Percentiles rank a stretch among this genome's conserved stretches.
These are phyloP conservation scores for Grosmannia penicillata DNA, from an alignment of 2,329 filamentous ascomycete species.

Conservation along the genomic window DNA sequence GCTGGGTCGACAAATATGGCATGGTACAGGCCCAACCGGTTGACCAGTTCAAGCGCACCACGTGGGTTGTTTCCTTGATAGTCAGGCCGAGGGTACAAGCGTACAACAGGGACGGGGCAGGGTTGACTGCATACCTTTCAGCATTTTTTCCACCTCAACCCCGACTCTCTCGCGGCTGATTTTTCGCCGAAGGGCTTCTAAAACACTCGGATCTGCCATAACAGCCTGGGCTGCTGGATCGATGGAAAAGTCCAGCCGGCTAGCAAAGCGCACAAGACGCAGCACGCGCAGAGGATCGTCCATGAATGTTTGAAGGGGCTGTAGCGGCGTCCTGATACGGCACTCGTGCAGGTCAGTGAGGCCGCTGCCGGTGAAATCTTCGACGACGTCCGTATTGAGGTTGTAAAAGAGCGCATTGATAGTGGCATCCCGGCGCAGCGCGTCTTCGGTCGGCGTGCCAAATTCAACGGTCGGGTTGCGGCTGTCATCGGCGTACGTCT, in stretches of 20 bases:
- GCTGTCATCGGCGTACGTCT: slow-evolving; percentile 79
- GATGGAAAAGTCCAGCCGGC: slow-evolving; percentile 66
- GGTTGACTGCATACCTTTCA: slow-evolving; percentile 57
- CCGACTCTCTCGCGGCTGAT: slow-evolving; percentile 87
- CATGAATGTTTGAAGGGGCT: slow-evolving; percentile 82
- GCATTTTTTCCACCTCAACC: slow-evolving; percentile 80
- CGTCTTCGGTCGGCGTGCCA: slow-evolving; percentile 82
- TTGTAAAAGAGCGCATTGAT: slow-evolving; percentile 97
- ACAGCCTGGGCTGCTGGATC: slow-evolving; percentile 50
- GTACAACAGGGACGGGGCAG: too few species aligned
- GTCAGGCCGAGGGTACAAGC: too few species aligned
- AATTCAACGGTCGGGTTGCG: slow-evolving; percentile 89
- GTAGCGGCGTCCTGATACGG: slow-evolving; percentile 72
- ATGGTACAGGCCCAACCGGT: slow-evolving; percentile 52
- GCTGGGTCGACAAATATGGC: slow-evolving; percentile 61
- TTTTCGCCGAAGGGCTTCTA: slow-evolving; percentile 65
- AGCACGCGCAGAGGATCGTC: slow-evolving; percentile 85
- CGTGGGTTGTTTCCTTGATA: too few species aligned
- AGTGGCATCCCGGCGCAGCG: slow-evolving; percentile 76
- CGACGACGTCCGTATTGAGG: slow-evolving; percentile 59
- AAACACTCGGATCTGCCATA: slow-evolving; percentile 70
- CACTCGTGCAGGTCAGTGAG: slow-evolving; percentile 57
- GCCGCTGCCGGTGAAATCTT: slow-evolving; percentile 68
- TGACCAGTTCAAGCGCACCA: slow-evolving; percentile 47
- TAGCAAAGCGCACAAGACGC: slow-evolving; percentile 79